Evolutionary conservation across 2,329 filamentous ascomycete genomes (phyloP), one percentile per base, ranked within the genome.

Genomic region (Neofusicoccum umdonicola): DNA sequence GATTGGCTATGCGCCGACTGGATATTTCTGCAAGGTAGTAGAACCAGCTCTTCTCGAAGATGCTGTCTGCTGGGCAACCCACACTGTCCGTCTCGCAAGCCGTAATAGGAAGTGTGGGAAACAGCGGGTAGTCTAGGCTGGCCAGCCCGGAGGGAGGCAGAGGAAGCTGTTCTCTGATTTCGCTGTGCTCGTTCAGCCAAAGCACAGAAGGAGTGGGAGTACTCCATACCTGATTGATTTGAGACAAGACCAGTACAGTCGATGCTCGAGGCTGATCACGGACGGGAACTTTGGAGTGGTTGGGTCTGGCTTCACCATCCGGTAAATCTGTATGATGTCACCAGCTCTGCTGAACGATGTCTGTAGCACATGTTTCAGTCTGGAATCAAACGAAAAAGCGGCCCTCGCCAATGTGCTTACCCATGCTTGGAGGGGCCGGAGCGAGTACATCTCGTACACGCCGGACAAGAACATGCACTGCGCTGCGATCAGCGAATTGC

Each of bases 191-290:
- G 15, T 15, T 39, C 2, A 15, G 3, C 31, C 12, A 44, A 17
- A 12, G 15, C 27, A 4, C 4, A 19, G 42, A 35, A n/a, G 37
- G 12, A 13, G 27, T 31, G 27, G 4, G 27, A n/a, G 4, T 27
- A 31, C 7, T 31, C 15, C 17, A 13, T 62, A 74, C 73, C 69
- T 71, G 66, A 75, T 72, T 13, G 72, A 74, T 58, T 76, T 76
- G 64, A 76, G 66, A 48, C 73, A 76, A 34, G 73, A 75, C 74
- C 74, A 76, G 54, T 75, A 76, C 13, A 76, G 69, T 13, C 72
- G 66, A 62, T 69, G 70, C 66, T 74, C 71, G 15, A 72, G 68
- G 19, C 68, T 65, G 47, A 39, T 12, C 4, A 34, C 39, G 6
- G 50, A 39, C 5, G 34, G 64, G 4, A 57, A 50, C 3, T 66